Percentiles rank a stretch among this genome's conserved stretches.
Conservation (phyloP, 1,284 basidiomycete species). For the Porodaedalea pini region DNA sequence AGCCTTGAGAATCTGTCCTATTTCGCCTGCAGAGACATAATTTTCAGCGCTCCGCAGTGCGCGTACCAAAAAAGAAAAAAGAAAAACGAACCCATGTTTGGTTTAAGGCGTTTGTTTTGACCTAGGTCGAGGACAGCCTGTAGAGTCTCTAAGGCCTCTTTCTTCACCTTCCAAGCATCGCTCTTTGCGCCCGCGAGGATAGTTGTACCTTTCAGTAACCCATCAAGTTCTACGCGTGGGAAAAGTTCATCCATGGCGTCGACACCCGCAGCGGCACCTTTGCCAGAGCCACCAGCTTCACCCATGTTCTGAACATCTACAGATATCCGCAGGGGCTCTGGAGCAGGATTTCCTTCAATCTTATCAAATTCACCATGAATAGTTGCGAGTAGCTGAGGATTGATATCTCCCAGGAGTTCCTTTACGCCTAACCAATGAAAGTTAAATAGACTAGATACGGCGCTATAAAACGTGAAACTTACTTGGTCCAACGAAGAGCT, state of each 20-base stretch:
- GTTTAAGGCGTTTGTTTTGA: conserved; percentile 88
- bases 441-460: not conserved
- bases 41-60: conserved; percentile 16
- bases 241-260: conserved; percentile 93
- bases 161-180: conserved; percentile 97
- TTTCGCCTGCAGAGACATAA: conserved; percentile 62
- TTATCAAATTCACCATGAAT: conserved; percentile 95
- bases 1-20: conserved; percentile 84
- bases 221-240: conserved; percentile 91
- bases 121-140: conserved; percentile 86
- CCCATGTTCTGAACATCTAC: conserved; percentile 64
- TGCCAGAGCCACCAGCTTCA: conserved; percentile 31
- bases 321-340: conserved; percentile 76
- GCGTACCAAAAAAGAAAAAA: conserved; percentile 6
- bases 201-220: conserved; percentile 79
- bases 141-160: conserved; percentile 88
- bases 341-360: conserved; percentile 75
- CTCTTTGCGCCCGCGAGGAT: conserved; percentile 82
- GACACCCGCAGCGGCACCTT: conserved; percentile 37
- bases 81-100: conserved; percentile 68
- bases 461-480: conserved; percentile 27
- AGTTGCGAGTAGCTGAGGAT: conserved; percentile 89
- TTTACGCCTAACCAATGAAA: conserved; percentile 64
- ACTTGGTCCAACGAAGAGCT: conserved; percentile 89
- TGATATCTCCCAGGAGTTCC: conserved; percentile 91